phyloP scores from a whole-genome alignment of 345 rosid species.

The Melaleuca quinquenervia region DNA sequence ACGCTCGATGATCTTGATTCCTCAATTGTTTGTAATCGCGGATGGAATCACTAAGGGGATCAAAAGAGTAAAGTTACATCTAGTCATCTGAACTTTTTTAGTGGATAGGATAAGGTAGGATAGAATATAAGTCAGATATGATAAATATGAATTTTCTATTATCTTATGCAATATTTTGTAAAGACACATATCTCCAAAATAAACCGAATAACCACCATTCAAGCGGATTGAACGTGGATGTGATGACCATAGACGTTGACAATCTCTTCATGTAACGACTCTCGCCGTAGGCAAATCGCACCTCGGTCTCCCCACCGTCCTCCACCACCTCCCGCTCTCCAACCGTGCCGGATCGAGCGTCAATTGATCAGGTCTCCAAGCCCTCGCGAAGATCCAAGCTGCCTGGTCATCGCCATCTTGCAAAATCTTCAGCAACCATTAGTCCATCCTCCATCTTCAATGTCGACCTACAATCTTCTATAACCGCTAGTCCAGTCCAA shows the following conservation, averaged over 20 bases:
- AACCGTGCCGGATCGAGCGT: not conserved
- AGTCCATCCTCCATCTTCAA: no score
- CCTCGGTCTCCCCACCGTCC: not conserved
- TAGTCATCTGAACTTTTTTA: not conserved
- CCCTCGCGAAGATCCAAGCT: not conserved
- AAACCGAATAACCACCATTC: not conserved
- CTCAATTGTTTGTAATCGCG: not conserved
- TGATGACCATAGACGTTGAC: not conserved
- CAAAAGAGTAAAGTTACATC: not conserved
- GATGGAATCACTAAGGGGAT: not conserved
- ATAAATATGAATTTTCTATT: not conserved
- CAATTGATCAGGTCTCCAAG: not conserved
- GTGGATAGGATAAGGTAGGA: not conserved
- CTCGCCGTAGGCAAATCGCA: not conserved
- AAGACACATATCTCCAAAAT: not conserved
- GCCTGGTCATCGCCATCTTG: no score
- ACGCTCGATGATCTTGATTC: not conserved
- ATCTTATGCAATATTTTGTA: no score
- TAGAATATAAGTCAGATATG: not conserved
- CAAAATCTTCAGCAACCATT: no score
- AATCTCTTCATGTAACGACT: not conserved
- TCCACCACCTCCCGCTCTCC: not conserved
- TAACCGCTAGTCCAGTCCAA: no score
- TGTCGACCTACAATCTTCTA: no score
- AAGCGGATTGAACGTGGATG: not conserved